Evolutionary conservation across 2,329 filamentous ascomycete genomes (phyloP).

Genomic region (Diaporthe caulivora): DNA sequence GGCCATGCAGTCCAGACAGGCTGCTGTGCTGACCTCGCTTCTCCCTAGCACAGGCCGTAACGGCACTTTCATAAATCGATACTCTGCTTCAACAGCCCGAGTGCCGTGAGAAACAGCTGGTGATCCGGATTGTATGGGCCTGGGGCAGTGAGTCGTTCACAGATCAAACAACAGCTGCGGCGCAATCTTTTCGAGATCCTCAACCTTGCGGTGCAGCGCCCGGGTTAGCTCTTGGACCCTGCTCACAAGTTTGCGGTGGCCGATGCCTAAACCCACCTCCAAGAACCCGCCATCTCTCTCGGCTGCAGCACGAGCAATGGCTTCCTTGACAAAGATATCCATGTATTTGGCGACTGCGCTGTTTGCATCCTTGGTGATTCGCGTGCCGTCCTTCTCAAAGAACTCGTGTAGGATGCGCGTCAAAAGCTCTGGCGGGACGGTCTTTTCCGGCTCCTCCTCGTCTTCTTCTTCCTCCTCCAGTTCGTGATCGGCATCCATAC

Average conservation of each 20-base stretch:
- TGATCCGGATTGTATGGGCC: neutral
- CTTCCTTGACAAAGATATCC: slow-evolving; percentile 91
- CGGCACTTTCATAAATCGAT: neutral
- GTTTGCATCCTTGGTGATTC: slow-evolving; percentile 83
- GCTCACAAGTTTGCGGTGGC: neutral
- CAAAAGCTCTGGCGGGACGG: slow-evolving; percentile 80
- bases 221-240: slow-evolving; percentile 35
- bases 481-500: slow-evolving; percentile 48
- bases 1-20: neutral
- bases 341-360: slow-evolving; percentile 84
- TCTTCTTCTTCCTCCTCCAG: slow-evolving; percentile 45
- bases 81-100: too few species aligned
- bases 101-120: neutral
- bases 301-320: slow-evolving; percentile 81
- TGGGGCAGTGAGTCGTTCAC: slow-evolving; percentile 53
- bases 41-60: neutral
- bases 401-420: slow-evolving; percentile 83
- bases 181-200: slow-evolving; percentile 89
- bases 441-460: slow-evolving; percentile 49
- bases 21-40: neutral
- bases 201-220: slow-evolving; percentile 66
- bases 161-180: slow-evolving; percentile 90
- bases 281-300: slow-evolving; percentile 79
- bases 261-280: slow-evolving; percentile 68
- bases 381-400: slow-evolving; percentile 78